Evolutionary conservation across 257 asterid genomes (phyloP), one percentile per base, ranked within the genome.

Genomic region (Solanum pimpinellifolium): DNA sequence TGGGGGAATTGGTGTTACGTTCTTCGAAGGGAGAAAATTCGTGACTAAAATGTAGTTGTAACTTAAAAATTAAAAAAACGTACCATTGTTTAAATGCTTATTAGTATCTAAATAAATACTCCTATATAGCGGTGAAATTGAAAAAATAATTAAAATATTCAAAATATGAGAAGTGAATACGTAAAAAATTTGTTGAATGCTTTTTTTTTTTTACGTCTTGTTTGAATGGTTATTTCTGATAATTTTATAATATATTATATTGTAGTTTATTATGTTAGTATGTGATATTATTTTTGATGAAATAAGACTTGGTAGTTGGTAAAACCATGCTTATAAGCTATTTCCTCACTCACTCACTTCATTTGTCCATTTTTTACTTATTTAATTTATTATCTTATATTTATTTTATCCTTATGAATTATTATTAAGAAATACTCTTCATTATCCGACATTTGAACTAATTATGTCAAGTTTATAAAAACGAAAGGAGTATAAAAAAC

Each of bases 101-200:
- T 60, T 2, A 23, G 1, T 60, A 60, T 23, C 29, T 60, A 60
- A 1, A 23, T 4, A 23, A 21, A 2, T 33, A 33, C 39, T 0
- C 3, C 4, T 60, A 60, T 60, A 2, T 60, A n/a, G 14, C 0
- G 1, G 7, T 2, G 2, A 6, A 23, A 3, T 4, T 2, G 4
- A 1, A 62, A 62, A 4, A 0, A 10, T 60, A 0, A 4, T 10
- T 62, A 23, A 23, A 4, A 9, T 1, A 9, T 23, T 9, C 3
- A 9, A 23, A 60, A 60, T 62, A 62, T 23, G 7, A 62, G 23
- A 62, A 62, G 3, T 62, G 3, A 23, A 62, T 23, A 9, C 15
- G 4, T 3, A 62, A 52, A 33, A 33, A 16, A 69, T 69, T 69
- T 33, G 14, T 72, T 18, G 16, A 35, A 33, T 52, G 23, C 60